Evolutionary conservation across 176 grass and related monocot genomes (phyloP).

Genomic region (Oryza nivara): DNA sequence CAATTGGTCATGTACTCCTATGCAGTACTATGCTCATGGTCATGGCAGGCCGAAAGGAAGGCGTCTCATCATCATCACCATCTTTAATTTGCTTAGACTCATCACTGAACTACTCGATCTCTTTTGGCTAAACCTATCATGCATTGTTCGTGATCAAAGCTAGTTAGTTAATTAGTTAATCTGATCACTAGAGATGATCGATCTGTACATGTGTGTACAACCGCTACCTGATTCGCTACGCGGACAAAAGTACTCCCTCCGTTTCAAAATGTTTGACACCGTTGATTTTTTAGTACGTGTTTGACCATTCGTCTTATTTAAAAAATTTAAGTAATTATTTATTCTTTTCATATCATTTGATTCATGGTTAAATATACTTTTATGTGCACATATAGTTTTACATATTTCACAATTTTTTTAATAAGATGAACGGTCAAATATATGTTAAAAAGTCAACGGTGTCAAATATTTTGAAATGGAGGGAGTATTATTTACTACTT

Average conservation of each 20-base stretch:
- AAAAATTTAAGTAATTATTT: no score
- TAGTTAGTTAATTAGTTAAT: neutral
- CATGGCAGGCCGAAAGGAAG: conserved; percentile 22
- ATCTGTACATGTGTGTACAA: neutral
- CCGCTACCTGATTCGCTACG: neutral
- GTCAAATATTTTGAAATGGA: no score
- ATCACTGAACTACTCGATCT: neutral
- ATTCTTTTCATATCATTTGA: no score
- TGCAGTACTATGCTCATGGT: neutral
- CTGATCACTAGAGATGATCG: neutral
- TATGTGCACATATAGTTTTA: no score
- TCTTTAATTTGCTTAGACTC: conserved; percentile 27
- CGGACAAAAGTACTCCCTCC: neutral
- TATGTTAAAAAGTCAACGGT: no score
- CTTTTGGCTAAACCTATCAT: neutral
- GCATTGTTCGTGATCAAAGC: neutral
- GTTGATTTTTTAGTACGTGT: no score
- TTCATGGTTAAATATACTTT: no score
- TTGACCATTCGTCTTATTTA: no score
- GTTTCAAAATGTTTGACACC: no score
- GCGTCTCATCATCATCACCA: neutral
- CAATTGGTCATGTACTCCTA: neutral
- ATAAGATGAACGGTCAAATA: no score
- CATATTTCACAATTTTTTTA: no score
- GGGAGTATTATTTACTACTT: no score